phyloP scores from a whole-genome alignment of 2,329 filamentous ascomycete species.

The Epicoccum nigrum region DNA sequence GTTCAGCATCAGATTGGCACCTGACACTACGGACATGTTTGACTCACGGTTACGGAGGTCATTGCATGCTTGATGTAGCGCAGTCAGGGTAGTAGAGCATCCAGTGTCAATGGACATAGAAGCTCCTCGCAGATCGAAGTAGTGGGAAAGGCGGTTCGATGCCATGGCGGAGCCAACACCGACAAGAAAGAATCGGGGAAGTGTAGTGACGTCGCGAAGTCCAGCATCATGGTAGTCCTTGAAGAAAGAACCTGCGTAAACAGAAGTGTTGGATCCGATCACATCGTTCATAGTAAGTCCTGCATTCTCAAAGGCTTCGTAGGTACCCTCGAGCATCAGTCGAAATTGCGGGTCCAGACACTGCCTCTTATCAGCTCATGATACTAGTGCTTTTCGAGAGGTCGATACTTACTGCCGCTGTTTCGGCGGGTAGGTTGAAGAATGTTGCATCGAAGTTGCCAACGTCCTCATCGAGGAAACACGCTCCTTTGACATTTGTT shows the following conservation, averaged over 20 bases:
- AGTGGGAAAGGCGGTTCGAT: background rate
- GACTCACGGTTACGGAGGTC: background rate
- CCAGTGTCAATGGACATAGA: background rate
- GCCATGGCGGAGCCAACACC: background rate
- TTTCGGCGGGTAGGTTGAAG: conserved; percentile 27
- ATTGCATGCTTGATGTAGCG: conserved; percentile 2
- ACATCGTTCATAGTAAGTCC: conserved; percentile 18
- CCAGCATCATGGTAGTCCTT: conserved; percentile 17
- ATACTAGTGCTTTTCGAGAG: background rate
- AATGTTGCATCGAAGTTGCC: conserved; percentile 41
- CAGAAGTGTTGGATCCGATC: conserved; percentile 26
- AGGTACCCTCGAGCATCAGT: conserved; percentile 34
- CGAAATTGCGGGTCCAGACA: conserved; percentile 36
- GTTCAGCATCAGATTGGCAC: background rate
- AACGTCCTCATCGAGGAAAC: conserved; percentile 18
- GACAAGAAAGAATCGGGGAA: background rate
- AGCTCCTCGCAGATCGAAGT: background rate
- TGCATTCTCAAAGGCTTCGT: conserved; percentile 46
- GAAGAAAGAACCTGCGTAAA: conserved; percentile 24
- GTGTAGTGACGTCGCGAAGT: background rate
- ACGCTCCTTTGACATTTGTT: background rate
- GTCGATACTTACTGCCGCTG: conserved; percentile 23
- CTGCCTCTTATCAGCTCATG: background rate
- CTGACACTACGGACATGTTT: background rate
- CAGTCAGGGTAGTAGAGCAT: background rate